A percentile compares a stretch with the other conserved stretches of the same genome.
These are phyloP conservation scores for Diospyros kaki DNA, from an alignment of 148 eudicot genomes.

Conservation along the genomic window DNA sequence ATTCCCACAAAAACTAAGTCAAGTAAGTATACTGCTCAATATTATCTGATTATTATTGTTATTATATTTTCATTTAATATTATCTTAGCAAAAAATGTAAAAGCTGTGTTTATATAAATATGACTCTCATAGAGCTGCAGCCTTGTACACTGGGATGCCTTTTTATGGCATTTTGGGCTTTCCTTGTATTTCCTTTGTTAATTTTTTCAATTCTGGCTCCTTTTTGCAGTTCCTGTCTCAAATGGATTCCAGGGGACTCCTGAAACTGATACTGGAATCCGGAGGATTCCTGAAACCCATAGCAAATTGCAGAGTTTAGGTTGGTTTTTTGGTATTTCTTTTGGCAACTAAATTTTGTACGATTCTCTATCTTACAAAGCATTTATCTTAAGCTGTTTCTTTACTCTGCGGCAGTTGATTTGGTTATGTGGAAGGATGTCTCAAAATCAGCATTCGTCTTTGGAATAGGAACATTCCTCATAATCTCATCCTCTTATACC, in stretches of 20 bases:
- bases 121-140: too few species aligned
- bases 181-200: neutral
- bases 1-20: constrained; percentile 33
- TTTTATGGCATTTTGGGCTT: neutral
- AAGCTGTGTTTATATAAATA: too few species aligned
- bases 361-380: neutral
- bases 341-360: neutral
- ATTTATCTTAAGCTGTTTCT: neutral
- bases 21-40: constrained; percentile 17
- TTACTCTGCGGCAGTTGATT: constrained; percentile 39
- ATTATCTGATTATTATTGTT: too few species aligned
- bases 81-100: too few species aligned
- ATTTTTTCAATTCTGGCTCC: neutral
- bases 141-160: too few species aligned
- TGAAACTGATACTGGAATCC: constrained; percentile 33
- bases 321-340: constrained; percentile 11
- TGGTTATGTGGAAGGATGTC: constrained; percentile 69
- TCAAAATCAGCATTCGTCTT: constrained; percentile 68
- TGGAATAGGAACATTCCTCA: constrained; percentile 60
- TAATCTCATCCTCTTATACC: constrained; percentile 58
- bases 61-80: too few species aligned
- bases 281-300: constrained; percentile 34
- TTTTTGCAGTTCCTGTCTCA: constrained; percentile 16
- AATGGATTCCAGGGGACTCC: constrained; percentile 30
- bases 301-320: constrained; percentile 58